phyloP scores from a whole-genome alignment of 2,329 filamentous ascomycete species.

The Neofusicoccum laricinum region DNA sequence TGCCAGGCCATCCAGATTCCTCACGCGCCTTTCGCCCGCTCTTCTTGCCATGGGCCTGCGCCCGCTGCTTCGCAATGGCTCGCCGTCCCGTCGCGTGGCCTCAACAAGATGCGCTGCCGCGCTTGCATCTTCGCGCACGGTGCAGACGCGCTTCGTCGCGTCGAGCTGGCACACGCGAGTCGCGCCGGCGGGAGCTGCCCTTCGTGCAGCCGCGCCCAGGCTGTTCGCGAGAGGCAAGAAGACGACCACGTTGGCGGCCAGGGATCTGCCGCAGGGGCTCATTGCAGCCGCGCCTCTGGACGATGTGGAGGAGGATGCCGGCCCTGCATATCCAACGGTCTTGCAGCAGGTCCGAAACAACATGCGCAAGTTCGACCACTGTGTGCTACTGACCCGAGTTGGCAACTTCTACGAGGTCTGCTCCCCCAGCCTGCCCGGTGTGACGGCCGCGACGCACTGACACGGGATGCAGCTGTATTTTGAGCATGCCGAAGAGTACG shows the following conservation, averaged over 20 bases:
- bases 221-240: slow-evolving; percentile 25
- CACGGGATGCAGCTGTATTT: slow-evolving; percentile 66
- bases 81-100: not conserved
- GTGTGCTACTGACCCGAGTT: slow-evolving; percentile 85
- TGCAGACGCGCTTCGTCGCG: slow-evolving; percentile 3
- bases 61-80: not conserved
- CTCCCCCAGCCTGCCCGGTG: slow-evolving; percentile 77
- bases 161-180: not conserved
- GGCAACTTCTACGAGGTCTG: slow-evolving; percentile 98
- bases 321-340: slow-evolving; percentile 76
- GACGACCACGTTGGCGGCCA: slow-evolving; percentile 32
- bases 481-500: slow-evolving; percentile 87
- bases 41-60: not conserved
- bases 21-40: not conserved
- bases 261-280: slow-evolving; percentile 56
- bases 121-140: not conserved
- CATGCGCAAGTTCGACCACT: slow-evolving; percentile 87
- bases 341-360: slow-evolving; percentile 82
- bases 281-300: slow-evolving; percentile 45
- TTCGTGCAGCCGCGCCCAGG: slow-evolving; percentile 19
- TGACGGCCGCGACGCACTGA: not conserved
- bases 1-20: not conserved
- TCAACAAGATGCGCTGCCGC: not conserved
- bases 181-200: not conserved
- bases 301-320: slow-evolving; percentile 44